A percentile compares a stretch with the other conserved stretches of the same genome.
Conservation (phyloP, 352 stramenopile species). For the Phytopythium boreale region DNA sequence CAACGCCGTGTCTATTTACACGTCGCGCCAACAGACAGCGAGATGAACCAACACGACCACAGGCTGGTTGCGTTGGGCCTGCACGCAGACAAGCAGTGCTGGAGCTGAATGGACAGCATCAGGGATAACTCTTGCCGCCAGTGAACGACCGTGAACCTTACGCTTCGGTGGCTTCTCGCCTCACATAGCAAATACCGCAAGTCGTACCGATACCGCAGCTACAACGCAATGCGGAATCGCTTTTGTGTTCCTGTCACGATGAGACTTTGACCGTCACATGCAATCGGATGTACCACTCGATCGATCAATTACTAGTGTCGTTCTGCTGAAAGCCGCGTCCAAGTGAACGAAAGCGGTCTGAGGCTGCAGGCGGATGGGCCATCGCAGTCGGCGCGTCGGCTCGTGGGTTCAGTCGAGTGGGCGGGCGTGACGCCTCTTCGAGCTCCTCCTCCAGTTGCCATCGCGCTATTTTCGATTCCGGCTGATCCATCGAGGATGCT, state of each 20-base stretch:
- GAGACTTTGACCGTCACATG: not conserved
- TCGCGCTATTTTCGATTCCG: not conserved
- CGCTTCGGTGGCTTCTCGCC: not conserved
- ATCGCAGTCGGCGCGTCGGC: not conserved
- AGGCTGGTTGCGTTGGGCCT: not conserved
- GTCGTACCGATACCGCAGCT: not conserved
- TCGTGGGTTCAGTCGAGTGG: not conserved
- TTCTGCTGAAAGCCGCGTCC: too few relatives aligned
- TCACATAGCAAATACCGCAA: not conserved
- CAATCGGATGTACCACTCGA: not conserved
- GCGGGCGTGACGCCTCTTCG: conserved; percentile 2
- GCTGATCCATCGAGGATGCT: conserved; percentile 27
- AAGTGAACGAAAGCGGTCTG: not conserved
- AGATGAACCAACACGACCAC: too few relatives aligned
- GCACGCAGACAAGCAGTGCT: not conserved
- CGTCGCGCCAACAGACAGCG: not conserved
- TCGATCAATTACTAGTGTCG: too few relatives aligned
- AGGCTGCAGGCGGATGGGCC: not conserved
- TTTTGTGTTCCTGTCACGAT: not conserved
- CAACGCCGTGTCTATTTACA: not conserved
- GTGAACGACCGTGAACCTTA: not conserved
- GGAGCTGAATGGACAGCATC: not conserved
- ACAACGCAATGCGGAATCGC: too few relatives aligned
- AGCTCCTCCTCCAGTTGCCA: not conserved
- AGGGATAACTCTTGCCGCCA: not conserved